These are phyloP conservation scores for Porphyra umbilicalis DNA, from an alignment of 31 red algal genomes.

Conservation along the genomic window DNA sequence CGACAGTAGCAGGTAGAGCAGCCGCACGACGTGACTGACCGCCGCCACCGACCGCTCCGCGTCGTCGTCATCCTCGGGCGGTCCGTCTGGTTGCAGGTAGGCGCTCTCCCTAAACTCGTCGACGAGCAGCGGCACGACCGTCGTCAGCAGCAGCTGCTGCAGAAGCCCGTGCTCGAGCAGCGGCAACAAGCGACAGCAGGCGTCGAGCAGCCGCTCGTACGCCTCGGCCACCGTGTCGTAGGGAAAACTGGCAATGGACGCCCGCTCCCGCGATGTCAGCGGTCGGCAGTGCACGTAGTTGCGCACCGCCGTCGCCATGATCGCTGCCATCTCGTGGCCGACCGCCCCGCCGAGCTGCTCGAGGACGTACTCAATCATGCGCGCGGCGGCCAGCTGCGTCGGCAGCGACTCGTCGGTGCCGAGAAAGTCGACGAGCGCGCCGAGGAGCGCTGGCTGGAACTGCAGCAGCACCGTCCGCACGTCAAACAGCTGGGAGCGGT, in stretches of 20 bases:
- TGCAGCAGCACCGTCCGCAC: conserved; percentile 51
- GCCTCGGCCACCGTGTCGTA: conserved; percentile 77
- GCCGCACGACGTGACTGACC: conserved; percentile 43
- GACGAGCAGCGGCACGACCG: conserved; percentile 47
- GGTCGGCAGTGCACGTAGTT: conserved; percentile 29
- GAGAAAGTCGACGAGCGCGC: conserved; percentile 43
- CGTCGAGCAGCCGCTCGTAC: conserved; percentile 64
- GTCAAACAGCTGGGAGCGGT: conserved; percentile 42
- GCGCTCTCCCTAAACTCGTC: conserved; percentile 54
- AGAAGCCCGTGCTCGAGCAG: conserved; percentile 54
- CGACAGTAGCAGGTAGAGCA: conserved; percentile 48
- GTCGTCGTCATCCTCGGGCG: conserved; percentile 35
- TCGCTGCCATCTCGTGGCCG: conserved; percentile 33
- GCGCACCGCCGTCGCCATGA: conserved; percentile 42
- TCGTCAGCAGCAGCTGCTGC: conserved; percentile 34
- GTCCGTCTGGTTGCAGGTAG: conserved; percentile 32
- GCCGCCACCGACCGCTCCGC: conserved; percentile 36
- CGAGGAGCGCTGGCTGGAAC: conserved; percentile 34
- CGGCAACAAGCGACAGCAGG: conserved; percentile 57
- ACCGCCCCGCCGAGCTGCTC: conserved; percentile 72
- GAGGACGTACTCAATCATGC: conserved; percentile 61
- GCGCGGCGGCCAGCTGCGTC: conserved; percentile 37
- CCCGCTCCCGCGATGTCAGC: conserved; percentile 52
- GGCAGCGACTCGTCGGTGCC: conserved; percentile 25
- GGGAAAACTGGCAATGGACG: conserved; percentile 39